phyloP scores from a whole-genome alignment of 768 basidiomycete species.

The Kwoniella mangroviensis region DNA sequence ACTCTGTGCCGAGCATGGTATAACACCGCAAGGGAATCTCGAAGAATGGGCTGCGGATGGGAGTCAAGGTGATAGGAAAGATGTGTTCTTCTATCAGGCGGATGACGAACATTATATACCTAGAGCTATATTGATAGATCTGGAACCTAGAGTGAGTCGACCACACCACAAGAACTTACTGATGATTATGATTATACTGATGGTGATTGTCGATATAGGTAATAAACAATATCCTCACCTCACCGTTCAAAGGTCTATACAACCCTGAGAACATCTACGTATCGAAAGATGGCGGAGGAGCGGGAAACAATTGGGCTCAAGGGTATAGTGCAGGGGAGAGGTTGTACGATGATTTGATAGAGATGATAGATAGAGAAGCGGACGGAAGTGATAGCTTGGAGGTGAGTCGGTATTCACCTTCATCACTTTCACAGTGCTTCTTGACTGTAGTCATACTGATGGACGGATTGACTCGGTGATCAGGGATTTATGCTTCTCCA shows the following conservation, averaged over 20 bases:
- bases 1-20: constrained; percentile 96
- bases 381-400: constrained; percentile 97
- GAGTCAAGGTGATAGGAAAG: constrained; percentile 81
- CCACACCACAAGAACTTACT: too few species aligned
- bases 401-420: constrained; percentile 61
- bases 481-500: constrained; percentile 99
- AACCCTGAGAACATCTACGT: constrained; percentile 98
- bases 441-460: background rate
- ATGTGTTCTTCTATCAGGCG: constrained; percentile 99
- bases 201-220: constrained; percentile 65
- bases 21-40: constrained; percentile 90
- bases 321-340: constrained; percentile 88
- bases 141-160: constrained; percentile 84
- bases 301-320: constrained; percentile 98
- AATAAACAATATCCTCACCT: constrained; percentile 89
- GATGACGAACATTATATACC: constrained; percentile 99
- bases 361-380: constrained; percentile 97
- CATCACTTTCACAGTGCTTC: background rate
- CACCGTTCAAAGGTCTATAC: constrained; percentile 84
- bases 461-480: background rate
- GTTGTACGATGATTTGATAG: constrained; percentile 95
- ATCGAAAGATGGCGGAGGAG: constrained; percentile 96
- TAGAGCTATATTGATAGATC: constrained; percentile 86
- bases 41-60: constrained; percentile 97
- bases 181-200: background rate